phyloP scores from a whole-genome alignment of 73 alveolate genomes.

The Durusdinium trenchii region DNA sequence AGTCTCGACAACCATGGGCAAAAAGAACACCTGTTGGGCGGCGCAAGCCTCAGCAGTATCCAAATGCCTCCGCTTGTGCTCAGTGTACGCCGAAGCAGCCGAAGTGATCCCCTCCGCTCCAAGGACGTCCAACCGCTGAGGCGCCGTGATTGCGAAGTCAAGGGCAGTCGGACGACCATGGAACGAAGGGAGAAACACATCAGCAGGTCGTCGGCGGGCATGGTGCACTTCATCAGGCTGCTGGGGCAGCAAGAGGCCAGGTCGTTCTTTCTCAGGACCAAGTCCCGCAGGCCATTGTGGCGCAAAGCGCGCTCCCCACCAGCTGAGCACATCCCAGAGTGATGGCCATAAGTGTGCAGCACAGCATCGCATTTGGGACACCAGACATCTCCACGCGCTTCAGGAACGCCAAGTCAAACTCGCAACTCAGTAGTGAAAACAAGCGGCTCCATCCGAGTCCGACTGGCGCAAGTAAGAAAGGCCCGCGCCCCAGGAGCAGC shows the following conservation, averaged over 20 bases:
- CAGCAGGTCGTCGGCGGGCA: constrained; percentile 1
- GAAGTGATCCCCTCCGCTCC: no score
- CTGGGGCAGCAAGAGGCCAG: constrained; percentile 16
- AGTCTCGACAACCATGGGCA: no score
- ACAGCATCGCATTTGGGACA: constrained; percentile 16
- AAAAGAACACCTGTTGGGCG: no score
- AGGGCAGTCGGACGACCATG: constrained; percentile 3
- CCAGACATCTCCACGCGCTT: constrained; percentile 3
- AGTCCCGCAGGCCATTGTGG: constrained; percentile 3
- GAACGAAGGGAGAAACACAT: background rate
- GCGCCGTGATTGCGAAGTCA: background rate
- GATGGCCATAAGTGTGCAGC: background rate
- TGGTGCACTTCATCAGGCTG: background rate
- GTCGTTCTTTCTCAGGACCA: constrained; percentile 8
- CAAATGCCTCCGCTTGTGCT: no score
- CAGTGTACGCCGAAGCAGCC: no score
- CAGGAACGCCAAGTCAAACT: constrained; percentile 23
- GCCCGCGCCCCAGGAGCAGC: background rate
- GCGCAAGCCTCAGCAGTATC: no score
- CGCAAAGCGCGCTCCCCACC: constrained; percentile 41
- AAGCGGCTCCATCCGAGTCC: background rate
- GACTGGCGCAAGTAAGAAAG: background rate
- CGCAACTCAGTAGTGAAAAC: constrained; percentile 3
- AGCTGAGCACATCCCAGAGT: constrained; percentile 12
- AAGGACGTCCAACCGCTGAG: no score